Evolutionary conservation across 257 asterid species (phyloP), one percentile per base, ranked within the genome.

Genomic region (Dorcoceras hygrometricum): DNA sequence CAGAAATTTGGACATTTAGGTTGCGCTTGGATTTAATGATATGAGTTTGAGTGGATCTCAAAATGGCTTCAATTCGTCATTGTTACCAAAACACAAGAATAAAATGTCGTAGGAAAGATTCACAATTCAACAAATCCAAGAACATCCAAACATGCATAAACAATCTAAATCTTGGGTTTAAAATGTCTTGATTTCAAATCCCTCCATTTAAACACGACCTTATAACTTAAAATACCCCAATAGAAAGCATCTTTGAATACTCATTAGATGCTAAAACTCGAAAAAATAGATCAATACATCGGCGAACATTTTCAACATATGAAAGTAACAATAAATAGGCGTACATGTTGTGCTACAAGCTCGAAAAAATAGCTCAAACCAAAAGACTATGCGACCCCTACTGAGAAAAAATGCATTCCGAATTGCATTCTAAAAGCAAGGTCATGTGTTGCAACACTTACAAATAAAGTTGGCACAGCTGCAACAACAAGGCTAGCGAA

Each of bases 381-480:
- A 16, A 8, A 46, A 54, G 59, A 36, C 62, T 54, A 53, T 20
- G 25, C 14, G 32, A 8, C 58, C 18, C 20, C 66, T 31, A 23
- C 16, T 2, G 8, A 31, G 5, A 36, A 32, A 31, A 23, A 16
- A 55, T 55, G 59, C n/a, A 22, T 31, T 59, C 62, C 64, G 4
- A 12, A 53, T 32, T 34, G 23, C 32, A 23, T n/a, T 23, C 24
- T 32, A 10, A 20, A 56, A 55, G 62, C 27, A 16, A 46, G 27
- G 9, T 16, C 34, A 46, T 22, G 59, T 32, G 57, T 27, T 26
- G 46, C 1, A 51, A 56, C 34, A 80, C 94, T 90, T 68, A 90
- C 97, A 65, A 68, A 78, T 63, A 91, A 58, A n/a, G 96, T 81
- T 46, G 94, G 98, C 59, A 89, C 89, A 39, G 95, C 88, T 23